phyloP scores from a whole-genome alignment of 345 rosid species.

The Camelina neglecta region DNA sequence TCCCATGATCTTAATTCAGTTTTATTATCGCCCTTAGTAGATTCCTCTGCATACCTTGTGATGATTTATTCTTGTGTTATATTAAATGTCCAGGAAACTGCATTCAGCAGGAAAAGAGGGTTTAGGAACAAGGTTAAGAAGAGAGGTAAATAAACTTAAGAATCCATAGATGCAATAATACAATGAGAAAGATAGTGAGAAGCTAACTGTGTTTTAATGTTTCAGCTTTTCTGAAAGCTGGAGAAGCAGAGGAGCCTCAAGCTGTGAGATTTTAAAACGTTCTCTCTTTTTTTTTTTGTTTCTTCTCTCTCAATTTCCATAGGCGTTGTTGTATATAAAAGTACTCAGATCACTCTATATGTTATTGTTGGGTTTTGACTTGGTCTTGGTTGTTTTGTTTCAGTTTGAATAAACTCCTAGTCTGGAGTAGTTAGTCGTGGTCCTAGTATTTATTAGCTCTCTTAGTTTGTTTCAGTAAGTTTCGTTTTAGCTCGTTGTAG shows the following conservation, averaged over 20 bases:
- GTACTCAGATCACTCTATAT: background rate
- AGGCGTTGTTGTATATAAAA: background rate
- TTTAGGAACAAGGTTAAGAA: conserved; percentile 50
- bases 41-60: background rate
- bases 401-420: too few relatives aligned
- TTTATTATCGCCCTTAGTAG: background rate
- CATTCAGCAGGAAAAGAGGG: conserved; percentile 49
- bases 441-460: too few relatives aligned
- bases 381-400: too few relatives aligned
- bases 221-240: conserved; percentile 39
- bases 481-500: too few relatives aligned
- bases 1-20: background rate
- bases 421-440: too few relatives aligned
- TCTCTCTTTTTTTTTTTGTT: background rate
- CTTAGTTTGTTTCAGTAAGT: too few relatives aligned
- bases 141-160: conserved; percentile 42
- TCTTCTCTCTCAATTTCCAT: background rate
- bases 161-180: background rate
- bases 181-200: conserved; percentile 11
- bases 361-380: too few relatives aligned
- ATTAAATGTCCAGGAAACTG: conserved; percentile 44
- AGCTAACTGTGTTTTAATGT: conserved; percentile 17
- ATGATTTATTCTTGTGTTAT: conserved; percentile 17
- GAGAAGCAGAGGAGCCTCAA: conserved; percentile 33
- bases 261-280: conserved; percentile 30